Base-by-base conservation (phyloP, 2,329 filamentous ascomycete species). In the Aspergillus eucalypticola region DNA sequence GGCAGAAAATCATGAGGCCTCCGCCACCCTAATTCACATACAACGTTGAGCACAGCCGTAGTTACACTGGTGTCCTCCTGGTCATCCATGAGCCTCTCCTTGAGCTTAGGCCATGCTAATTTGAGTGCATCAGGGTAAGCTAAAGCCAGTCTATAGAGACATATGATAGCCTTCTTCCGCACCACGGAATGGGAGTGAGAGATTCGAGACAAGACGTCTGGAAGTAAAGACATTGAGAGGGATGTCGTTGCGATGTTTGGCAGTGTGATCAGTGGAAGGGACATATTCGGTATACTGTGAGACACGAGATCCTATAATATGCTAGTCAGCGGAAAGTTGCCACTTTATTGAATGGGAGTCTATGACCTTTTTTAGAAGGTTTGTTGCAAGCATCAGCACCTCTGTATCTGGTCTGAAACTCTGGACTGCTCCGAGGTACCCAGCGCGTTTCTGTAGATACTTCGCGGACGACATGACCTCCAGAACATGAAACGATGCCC, bases 381-480 rank as follows among this genome's bases (percentile, higher is more conserved):
- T 99, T 63, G 96, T 97, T 35, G 94, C 95, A 69, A 99, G 81
- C 92, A 99, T 97, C 72, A 99, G 81, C 54, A 99, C 95, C 74
- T 99, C 95, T 2, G 95, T 99, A 70, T 98, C 94, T 2, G 93
- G 86, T 21, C 94, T 87, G 77, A 97, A 99, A 81, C 90, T 98
- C 82, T 99, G 95, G 29, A 96, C 92, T 8, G 95, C 95, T 13
- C 90, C 94, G 19, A 99, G 83, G 75, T 99, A 99, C 60, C 94
- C 95, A 48, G 97, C 92, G 66, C 94, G 86, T 79, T 99, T 99
- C 78, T 97, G 94, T 67, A 92, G 85, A 76, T 96, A 96, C 75
- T 97, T 98, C 51, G 90, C 84, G 41, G 92, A 96, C 39, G 93
- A 96, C 95, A 99, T 99, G 79, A 99, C 95, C 80, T 99, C 95